phyloP scores from a whole-genome alignment of 495 filamentous ascomycete species.

The Entonaema liquescens region DNA sequence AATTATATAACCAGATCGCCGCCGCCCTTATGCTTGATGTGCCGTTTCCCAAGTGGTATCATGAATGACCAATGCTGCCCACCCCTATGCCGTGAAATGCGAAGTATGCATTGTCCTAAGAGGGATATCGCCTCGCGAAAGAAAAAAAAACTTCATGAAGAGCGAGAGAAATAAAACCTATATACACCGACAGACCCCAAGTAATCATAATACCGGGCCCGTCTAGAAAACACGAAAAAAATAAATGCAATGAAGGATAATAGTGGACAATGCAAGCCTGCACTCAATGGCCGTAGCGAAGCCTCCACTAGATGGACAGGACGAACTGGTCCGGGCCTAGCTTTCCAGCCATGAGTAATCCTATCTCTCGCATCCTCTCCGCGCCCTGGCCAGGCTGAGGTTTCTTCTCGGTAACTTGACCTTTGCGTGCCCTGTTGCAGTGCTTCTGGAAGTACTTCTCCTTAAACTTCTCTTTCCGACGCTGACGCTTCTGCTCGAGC shows the following conservation, averaged over 20 bases:
- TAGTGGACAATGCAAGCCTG: slow-evolving; percentile 17
- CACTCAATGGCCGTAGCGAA: slow-evolving; percentile 14
- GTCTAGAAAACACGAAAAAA: slow-evolving; percentile 34
- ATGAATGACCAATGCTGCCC: slow-evolving; percentile 39
- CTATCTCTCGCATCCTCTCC: slow-evolving; percentile 93
- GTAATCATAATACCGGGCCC: neutral
- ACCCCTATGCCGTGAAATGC: slow-evolving; percentile 37
- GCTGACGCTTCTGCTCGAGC: slow-evolving; percentile 90
- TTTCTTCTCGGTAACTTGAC: slow-evolving; percentile 55
- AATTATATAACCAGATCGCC: slow-evolving; percentile 41
- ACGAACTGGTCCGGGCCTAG: slow-evolving; percentile 78
- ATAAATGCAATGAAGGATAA: slow-evolving; percentile 36
- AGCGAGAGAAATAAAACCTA: slow-evolving; percentile 47
- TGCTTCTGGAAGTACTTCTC: slow-evolving; percentile 73
- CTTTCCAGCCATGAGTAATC: slow-evolving; percentile 85
- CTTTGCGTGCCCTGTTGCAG: slow-evolving; percentile 64
- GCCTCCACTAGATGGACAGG: slow-evolving; percentile 71
- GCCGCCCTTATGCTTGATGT: slow-evolving; percentile 41
- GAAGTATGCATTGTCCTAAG: slow-evolving; percentile 25
- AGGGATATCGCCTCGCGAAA: slow-evolving; percentile 21
- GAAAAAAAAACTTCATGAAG: slow-evolving; percentile 22
- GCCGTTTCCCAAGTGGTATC: slow-evolving; percentile 47
- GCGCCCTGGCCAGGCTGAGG: slow-evolving; percentile 84
- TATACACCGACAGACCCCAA: slow-evolving; percentile 47
- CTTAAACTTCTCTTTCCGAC: slow-evolving; percentile 84